Evolutionary conservation across 2,329 filamentous ascomycete species (phyloP).

Genomic region (Bretziella fagacearum): DNA sequence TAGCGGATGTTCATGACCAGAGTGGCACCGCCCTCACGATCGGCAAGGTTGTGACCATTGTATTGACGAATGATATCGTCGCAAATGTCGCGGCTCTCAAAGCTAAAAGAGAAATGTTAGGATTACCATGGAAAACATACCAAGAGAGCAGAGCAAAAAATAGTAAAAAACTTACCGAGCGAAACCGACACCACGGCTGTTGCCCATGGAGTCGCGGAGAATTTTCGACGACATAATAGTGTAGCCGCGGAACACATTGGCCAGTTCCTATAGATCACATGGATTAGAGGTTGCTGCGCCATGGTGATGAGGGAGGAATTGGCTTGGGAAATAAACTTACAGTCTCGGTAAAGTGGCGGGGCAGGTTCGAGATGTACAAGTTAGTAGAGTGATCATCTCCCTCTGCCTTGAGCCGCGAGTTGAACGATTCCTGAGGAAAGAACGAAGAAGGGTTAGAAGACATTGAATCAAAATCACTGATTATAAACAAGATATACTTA

Average conservation of each 20-base stretch:
- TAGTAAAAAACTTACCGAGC: slow-evolving; percentile 49
- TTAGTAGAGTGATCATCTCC: slow-evolving; percentile 83
- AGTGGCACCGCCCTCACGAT: slow-evolving; percentile 36
- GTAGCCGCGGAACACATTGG: slow-evolving; percentile 61
- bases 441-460: slow-evolving; percentile 16
- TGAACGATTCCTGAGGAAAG: slow-evolving; percentile 69
- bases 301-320: slow-evolving; percentile 11
- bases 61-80: slow-evolving; percentile 77
- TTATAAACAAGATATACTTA: slow-evolving; percentile 27
- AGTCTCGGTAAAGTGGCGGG: slow-evolving; percentile 78
- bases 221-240: slow-evolving; percentile 89
- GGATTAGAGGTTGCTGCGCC: no score
- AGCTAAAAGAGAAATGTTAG: slow-evolving; percentile 35
- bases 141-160: slow-evolving; percentile 7
- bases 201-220: slow-evolving; percentile 75
- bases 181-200: slow-evolving; percentile 93
- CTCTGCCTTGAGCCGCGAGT: slow-evolving; percentile 91
- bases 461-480: not conserved
- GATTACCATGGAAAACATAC: slow-evolving; percentile 16
- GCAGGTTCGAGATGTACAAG: slow-evolving; percentile 93
- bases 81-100: slow-evolving; percentile 75
- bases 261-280: slow-evolving; percentile 41
- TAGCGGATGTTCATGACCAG: slow-evolving; percentile 87
- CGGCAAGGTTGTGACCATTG: slow-evolving; percentile 60
- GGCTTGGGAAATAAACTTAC: slow-evolving; percentile 32